phyloP scores from a whole-genome alignment of 2,329 filamentous ascomycete genomes.

The Colletotrichum eleusines region DNA sequence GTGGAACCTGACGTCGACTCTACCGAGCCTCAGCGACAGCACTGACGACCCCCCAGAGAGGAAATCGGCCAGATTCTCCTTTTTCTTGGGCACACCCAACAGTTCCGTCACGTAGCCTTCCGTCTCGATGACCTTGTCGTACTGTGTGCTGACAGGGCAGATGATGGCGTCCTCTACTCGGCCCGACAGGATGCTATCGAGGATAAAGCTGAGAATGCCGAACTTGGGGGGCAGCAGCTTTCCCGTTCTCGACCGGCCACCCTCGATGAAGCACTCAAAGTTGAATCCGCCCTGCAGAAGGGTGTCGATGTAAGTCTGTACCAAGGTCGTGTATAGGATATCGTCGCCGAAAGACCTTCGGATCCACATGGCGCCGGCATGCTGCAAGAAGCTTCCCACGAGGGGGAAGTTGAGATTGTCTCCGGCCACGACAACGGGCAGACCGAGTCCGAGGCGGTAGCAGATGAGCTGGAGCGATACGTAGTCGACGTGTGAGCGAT shows the following conservation, averaged over 20 bases:
- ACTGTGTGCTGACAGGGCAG: conserved; percentile 96
- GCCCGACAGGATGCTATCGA: conserved; percentile 90
- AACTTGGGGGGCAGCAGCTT: conserved; percentile 96
- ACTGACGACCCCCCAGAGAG: conserved; percentile 87
- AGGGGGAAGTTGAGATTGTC: conserved; percentile 97
- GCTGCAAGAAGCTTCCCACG: conserved; percentile 89
- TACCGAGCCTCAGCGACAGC: conserved; percentile 86
- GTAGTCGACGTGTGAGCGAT: conserved; percentile 96
- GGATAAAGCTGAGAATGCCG: conserved; percentile 89
- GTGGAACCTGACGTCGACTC: conserved; percentile 96
- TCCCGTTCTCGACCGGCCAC: conserved; percentile 90
- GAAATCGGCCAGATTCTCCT: conserved; percentile 92
- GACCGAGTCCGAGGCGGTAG: conserved; percentile 87
- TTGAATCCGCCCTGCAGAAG: conserved; percentile 92
- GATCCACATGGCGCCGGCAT: conserved; percentile 98
- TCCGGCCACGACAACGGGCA: conserved; percentile 93
- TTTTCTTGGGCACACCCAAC: conserved; percentile 92
- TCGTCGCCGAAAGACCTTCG: conserved; percentile 93
- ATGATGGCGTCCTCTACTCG: conserved; percentile 92
- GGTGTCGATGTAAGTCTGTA: conserved; percentile 96
- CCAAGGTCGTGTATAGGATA: conserved; percentile 88
- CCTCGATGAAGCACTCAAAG: conserved; percentile 97
- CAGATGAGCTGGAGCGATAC: conserved; percentile 95
- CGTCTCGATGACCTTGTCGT: conserved; percentile 98
- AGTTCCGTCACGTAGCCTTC: conserved; percentile 97